These are phyloP conservation scores for Penicillium sp. DNA, from an alignment of 2,329 filamentous ascomycete genomes.

Conservation along the genomic window DNA sequence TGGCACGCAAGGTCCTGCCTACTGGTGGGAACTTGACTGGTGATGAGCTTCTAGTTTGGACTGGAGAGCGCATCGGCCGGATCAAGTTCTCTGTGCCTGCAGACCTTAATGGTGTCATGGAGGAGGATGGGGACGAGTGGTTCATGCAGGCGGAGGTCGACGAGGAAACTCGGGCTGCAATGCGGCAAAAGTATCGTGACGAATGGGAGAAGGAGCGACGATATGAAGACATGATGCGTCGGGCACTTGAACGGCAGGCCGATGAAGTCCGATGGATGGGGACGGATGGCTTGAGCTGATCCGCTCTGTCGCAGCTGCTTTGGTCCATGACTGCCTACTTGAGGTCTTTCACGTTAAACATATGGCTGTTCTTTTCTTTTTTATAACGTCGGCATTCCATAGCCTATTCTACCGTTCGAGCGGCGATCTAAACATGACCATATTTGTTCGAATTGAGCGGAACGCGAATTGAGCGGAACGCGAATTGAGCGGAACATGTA, in stretches of 20 bases:
- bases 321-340: not conserved
- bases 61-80: conserved; percentile 78
- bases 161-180: conserved; percentile 30
- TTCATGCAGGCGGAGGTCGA: conserved; percentile 33
- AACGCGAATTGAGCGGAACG: too few species aligned
- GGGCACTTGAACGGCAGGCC: conserved; percentile 73
- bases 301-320: not conserved
- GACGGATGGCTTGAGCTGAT: conserved; percentile 38
- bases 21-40: conserved; percentile 50
- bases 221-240: conserved; percentile 72
- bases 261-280: conserved; percentile 76
- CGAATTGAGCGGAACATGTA: not conserved
- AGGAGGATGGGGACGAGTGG: conserved; percentile 39
- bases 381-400: not conserved
- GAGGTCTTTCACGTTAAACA: too few species aligned
- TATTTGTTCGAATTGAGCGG: not conserved
- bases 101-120: conserved; percentile 36
- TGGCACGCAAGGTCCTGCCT: conserved; percentile 77
- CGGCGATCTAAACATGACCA: not conserved
- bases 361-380: not conserved
- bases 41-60: conserved; percentile 82
- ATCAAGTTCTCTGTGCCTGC: conserved; percentile 59
- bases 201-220: conserved; percentile 45
- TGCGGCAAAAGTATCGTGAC: conserved; percentile 34
- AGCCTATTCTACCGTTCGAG: not conserved